Evolutionary conservation across 2,329 filamentous ascomycete genomes (phyloP).

Genomic region (Cladosporium sphaerospermum): DNA sequence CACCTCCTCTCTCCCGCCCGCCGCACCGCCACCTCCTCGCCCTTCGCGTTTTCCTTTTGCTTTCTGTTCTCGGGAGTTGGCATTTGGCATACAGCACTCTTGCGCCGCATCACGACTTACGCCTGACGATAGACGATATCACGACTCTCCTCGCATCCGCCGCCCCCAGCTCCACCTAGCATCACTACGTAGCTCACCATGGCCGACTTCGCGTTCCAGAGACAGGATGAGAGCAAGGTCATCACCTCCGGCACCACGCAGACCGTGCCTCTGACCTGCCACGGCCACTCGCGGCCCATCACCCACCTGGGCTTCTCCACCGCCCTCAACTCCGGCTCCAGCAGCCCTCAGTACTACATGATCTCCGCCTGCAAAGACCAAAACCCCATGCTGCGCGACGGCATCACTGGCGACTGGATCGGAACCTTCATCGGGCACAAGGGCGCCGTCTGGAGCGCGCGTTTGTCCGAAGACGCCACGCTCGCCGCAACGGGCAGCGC

Average conservation of each 20-base stretch:
- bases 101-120: constrained; percentile 17
- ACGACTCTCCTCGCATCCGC: too few relatives aligned
- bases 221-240: constrained; percentile 28
- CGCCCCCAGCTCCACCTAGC: not conserved
- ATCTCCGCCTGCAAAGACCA: constrained; percentile 82
- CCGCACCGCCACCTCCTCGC: too few relatives aligned
- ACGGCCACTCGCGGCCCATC: constrained; percentile 87
- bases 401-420: constrained; percentile 94
- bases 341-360: constrained; percentile 61
- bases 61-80: too few relatives aligned
- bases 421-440: constrained; percentile 98
- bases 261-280: constrained; percentile 85
- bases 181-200: constrained; percentile 13
- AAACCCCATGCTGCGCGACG: constrained; percentile 96
- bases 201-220: constrained; percentile 31
- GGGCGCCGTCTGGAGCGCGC: constrained; percentile 93
- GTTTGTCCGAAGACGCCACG: constrained; percentile 79
- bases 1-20: too few relatives aligned
- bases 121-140: constrained; percentile 6
- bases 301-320: constrained; percentile 87
- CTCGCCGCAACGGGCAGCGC: constrained; percentile 90
- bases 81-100: not conserved
- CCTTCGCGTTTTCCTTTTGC: too few relatives aligned
- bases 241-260: constrained; percentile 36
- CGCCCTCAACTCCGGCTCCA: constrained; percentile 44